Base-by-base conservation (phyloP, 305 asterid genomes). In the Fraxinus dipetala region DNA sequence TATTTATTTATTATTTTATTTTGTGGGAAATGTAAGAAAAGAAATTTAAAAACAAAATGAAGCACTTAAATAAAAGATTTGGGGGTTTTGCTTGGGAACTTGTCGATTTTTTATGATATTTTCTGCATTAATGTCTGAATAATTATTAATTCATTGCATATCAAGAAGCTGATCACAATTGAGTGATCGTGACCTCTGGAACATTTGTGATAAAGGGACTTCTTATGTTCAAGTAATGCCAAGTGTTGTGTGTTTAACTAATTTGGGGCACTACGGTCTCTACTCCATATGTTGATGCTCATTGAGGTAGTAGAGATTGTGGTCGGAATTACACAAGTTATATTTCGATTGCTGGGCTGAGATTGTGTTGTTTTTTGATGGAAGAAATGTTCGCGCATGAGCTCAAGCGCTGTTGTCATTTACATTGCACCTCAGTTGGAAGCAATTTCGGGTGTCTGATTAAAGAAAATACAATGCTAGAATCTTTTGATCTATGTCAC, bases 31-130 rank as follows among this genome's bases (percentile, higher is more conserved):
- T 20, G 24, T 20, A 59, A 51, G 61, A 51, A 51, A 51, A 51
- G 7, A 51, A 51, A 51, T 16, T 51, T 16, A 51, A 51, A 48
- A 48, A 67, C 26, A 18, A 56, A 56, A 56, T 56, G 67, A 56
- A 22, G 30, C 2, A 28, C 28, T 28, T 16, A 24, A 22, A 1
- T 16, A 20, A 72, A 82, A 28, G 65, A 67, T 63, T 81, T 83
- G 51, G 22, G 31, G 83, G 63, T 79, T 82, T 82, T 56, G 32
- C 11, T 35, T 13, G 51, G 32, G 83, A 54, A 40, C 30, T 74
- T 85, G 32, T 79, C 31, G 28, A 38, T 34, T 79, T 16, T 80
- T 80, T 79, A 65, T 82, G 80, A 69, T 34, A 35, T 61, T 61
- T 79, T 22, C 26, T 18, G 38, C 65, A 24, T 48, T 28, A 26